These are phyloP conservation scores for Canna indica DNA, from an alignment of 176 grass and related monocot genomes.

Conservation along the genomic window DNA sequence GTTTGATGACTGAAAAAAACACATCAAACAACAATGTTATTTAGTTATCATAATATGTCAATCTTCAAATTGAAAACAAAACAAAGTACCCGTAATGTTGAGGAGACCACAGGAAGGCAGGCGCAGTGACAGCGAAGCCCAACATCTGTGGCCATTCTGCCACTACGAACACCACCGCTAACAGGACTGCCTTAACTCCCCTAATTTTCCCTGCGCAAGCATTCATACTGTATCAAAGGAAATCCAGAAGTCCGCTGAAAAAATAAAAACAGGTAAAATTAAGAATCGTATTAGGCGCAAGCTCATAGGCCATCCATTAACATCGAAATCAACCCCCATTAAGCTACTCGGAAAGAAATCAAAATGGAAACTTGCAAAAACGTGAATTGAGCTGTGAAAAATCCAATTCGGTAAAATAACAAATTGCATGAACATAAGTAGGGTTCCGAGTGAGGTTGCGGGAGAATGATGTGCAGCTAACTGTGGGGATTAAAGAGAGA, in stretches of 20 bases:
- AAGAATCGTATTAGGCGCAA: too few relatives aligned
- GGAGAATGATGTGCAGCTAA: not conserved
- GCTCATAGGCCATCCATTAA: too few relatives aligned
- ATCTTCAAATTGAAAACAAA: too few relatives aligned
- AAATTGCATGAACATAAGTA: not conserved
- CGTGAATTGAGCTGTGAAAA: not conserved
- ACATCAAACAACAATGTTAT: too few relatives aligned
- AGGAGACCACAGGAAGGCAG: conserved; percentile 7
- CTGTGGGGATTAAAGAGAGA: too few relatives aligned
- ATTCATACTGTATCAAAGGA: not conserved
- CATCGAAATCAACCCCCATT: too few relatives aligned
- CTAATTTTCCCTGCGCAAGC: not conserved
- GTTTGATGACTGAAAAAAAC: too few relatives aligned
- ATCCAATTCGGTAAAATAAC: not conserved
- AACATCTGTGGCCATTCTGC: not conserved
- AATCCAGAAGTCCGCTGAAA: not conserved
- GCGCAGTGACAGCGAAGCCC: not conserved
- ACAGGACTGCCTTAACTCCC: not conserved
- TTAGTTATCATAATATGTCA: too few relatives aligned
- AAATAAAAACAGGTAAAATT: too few relatives aligned
- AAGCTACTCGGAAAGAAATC: too few relatives aligned
- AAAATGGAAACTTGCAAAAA: too few relatives aligned
- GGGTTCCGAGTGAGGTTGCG: not conserved
- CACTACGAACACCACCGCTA: not conserved
- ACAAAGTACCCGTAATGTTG: not conserved